phyloP scores from a whole-genome alignment of 2,329 filamentous ascomycete species.

The Parafenestella ontariensis region DNA sequence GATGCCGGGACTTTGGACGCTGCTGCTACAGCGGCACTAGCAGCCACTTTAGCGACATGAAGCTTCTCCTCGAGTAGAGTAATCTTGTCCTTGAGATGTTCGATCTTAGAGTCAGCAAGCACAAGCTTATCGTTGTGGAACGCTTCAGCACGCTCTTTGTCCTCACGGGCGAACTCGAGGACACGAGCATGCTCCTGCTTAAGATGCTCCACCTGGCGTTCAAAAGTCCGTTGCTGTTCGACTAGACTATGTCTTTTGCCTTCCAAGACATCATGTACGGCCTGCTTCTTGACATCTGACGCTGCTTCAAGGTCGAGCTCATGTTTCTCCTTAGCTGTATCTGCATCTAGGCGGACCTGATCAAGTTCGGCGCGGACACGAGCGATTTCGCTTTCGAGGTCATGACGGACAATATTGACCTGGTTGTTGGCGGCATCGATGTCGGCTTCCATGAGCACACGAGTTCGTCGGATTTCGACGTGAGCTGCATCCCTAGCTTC shows the following conservation, averaged over 20 bases:
- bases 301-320: constrained; percentile 87
- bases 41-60: constrained; percentile 86
- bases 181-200: constrained; percentile 65
- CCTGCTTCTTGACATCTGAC: constrained; percentile 69
- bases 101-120: constrained; percentile 82
- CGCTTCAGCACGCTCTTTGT: constrained; percentile 79
- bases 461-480: constrained; percentile 80
- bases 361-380: constrained; percentile 79
- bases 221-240: constrained; percentile 56
- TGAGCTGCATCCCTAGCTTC: constrained; percentile 82
- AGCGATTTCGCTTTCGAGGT: constrained; percentile 79
- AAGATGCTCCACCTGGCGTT: constrained; percentile 54
- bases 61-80: constrained; percentile 87
- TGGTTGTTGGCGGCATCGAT: constrained; percentile 85
- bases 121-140: constrained; percentile 82
- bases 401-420: constrained; percentile 80
- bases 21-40: constrained; percentile 81
- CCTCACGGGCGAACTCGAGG: constrained; percentile 76
- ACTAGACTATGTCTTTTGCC: constrained; percentile 62
- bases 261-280: constrained; percentile 62
- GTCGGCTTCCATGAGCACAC: constrained; percentile 79
- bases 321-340: constrained; percentile 79
- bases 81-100: constrained; percentile 86
- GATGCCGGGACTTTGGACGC: constrained; percentile 57
- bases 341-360: constrained; percentile 76